Evolutionary conservation across 768 basidiomycete genomes (phyloP), one percentile per base, ranked within the genome.

Genomic region (Tricholoma matsutake): DNA sequence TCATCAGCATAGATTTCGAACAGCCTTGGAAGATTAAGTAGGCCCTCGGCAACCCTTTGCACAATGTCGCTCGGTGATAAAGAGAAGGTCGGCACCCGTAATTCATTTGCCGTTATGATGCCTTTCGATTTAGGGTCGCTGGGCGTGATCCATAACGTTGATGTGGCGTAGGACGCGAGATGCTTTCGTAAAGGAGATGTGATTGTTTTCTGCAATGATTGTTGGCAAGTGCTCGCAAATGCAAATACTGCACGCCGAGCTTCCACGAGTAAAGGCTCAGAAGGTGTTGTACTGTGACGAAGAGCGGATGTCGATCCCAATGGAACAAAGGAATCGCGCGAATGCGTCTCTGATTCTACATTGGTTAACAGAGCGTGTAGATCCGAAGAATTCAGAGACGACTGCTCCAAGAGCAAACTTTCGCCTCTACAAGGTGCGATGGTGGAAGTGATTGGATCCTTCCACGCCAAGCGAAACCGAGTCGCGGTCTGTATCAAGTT

Each of bases 1-100:
- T 98, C 95, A 60, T 89, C 88, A 6, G 91, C 92, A 68, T 97
- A 96, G 16, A 96, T 90, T 72, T 98, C 96, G 69, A 98, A 97
- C 14, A 98, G 77, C 59, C 95, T 78, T 2, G 96, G 94, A 2
- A 99, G 84, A 75, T 96, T 97, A 32, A 98, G 80, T 34, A 99
- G 76, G n/a, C 95, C 94, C 69, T 98, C 97, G 2, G 92, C 91
- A 32, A 98, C 88, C 60, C 87, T 86, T 61, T 95, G 91, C 62
- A 97, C 88, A 4, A 84, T 86, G 57, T 94, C 92, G 58, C 88
- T 96, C 1, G 95, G 96, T 9, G 92, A 92, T 11, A 98, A 80
- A 1, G 95, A 97, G 77, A 99, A 99, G 6, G 85, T 92, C 2
- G 97, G 97, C 6, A 98, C 84, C 34, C 83, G 81, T 28, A 92